A percentile compares a stretch with the other conserved stretches of the same genome.
These are phyloP conservation scores for Mortierella sp. DNA, from an alignment of 371 early-diverging fungal genomes.

Conservation along the genomic window DNA sequence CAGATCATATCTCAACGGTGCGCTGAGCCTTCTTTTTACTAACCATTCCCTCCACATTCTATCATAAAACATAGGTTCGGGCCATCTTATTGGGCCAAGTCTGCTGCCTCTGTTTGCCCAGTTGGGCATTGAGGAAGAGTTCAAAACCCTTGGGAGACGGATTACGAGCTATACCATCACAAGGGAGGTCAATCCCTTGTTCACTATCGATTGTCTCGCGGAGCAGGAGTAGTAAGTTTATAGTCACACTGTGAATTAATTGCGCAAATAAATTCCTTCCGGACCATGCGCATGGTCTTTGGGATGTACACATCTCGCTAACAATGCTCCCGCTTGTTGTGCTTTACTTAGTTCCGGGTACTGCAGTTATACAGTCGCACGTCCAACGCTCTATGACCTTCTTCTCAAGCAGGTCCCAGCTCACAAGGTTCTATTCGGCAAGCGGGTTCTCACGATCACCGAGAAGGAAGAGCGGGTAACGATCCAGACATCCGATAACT, in stretches of 20 bases:
- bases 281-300: too few relatives aligned
- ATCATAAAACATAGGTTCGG: too few relatives aligned
- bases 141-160: background rate
- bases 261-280: too few relatives aligned
- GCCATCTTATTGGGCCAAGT: background rate
- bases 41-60: too few relatives aligned
- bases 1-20: too few relatives aligned
- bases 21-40: background rate
- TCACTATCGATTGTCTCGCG: background rate
- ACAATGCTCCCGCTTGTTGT: background rate
- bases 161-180: background rate
- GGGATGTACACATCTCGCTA: too few relatives aligned
- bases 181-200: background rate
- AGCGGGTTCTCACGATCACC: background rate
- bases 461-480: background rate
- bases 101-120: background rate
- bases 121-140: background rate
- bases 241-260: too few relatives aligned
- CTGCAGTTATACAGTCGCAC: background rate
- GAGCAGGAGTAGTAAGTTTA: background rate
- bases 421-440: constrained; percentile 13
- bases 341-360: background rate
- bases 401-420: constrained; percentile 8
- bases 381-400: background rate
- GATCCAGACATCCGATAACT: constrained; percentile 10